These are phyloP conservation scores for Rubus parviflorus DNA, from an alignment of 306 rosid species.

Conservation along the genomic window DNA sequence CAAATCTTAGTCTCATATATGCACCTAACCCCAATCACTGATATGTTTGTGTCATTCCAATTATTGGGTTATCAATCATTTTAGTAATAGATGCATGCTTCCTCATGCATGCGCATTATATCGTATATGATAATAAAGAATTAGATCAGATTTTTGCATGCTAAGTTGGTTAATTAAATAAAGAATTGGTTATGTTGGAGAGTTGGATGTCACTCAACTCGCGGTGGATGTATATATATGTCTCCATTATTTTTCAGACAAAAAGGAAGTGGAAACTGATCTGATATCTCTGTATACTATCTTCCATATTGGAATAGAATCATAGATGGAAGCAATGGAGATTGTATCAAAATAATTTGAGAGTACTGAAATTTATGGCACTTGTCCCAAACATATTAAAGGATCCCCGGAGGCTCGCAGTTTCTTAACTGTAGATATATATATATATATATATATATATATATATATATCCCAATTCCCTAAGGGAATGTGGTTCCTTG, in stretches of 20 bases:
- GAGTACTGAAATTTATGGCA: background rate
- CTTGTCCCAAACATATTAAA: slow-evolving; percentile 9
- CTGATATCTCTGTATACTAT: background rate
- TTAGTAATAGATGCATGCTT: background rate
- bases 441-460: background rate
- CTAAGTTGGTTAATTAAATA: background rate
- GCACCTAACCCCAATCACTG: background rate
- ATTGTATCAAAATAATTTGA: background rate
- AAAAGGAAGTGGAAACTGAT: slow-evolving; percentile 11
- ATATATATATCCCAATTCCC: slow-evolving; percentile 5
- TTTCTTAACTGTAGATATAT: background rate
- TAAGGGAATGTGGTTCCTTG: background rate
- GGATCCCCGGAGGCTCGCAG: background rate
- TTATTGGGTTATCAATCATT: slow-evolving; percentile 12
- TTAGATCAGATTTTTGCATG: background rate
- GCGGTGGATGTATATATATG: slow-evolving; percentile 25
- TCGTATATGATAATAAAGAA: background rate
- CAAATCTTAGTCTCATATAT: background rate
- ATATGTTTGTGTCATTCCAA: background rate
- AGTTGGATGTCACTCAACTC: slow-evolving; percentile 65
- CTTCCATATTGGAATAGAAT: slow-evolving; percentile 4
- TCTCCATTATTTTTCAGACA: background rate
- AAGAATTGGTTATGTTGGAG: slow-evolving; percentile 1
- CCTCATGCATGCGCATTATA: slow-evolving; percentile 18
- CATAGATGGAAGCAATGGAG: background rate